These are phyloP conservation scores for Cryptococcus neoformans DNA, from an alignment of 1,284 basidiomycete genomes.

Conservation along the genomic window DNA sequence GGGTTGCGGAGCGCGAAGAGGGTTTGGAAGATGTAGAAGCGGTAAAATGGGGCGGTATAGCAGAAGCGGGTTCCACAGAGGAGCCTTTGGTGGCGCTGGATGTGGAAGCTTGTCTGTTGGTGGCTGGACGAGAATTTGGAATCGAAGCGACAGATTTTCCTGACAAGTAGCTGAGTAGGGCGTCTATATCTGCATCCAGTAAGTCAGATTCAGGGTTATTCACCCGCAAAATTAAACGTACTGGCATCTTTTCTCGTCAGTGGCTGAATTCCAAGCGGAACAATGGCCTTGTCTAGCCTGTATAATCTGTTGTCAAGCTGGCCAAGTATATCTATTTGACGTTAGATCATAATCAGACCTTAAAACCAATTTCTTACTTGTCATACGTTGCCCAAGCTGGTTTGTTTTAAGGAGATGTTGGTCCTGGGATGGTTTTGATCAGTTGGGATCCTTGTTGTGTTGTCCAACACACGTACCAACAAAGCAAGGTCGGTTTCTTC, in stretches of 20 bases:
- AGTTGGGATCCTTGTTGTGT: neutral
- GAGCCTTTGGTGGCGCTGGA: slow-evolving; percentile 17
- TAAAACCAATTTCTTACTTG: slow-evolving; percentile 22
- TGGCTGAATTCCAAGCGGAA: slow-evolving; percentile 45
- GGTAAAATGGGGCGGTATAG: slow-evolving; percentile 7
- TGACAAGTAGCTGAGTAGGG: slow-evolving; percentile 18
- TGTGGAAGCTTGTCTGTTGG: neutral
- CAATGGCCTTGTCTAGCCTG: slow-evolving; percentile 47
- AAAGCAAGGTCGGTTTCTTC: slow-evolving; percentile 48
- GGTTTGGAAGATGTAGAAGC: slow-evolving; percentile 19
- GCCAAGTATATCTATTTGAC: slow-evolving; percentile 37
- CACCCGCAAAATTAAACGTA: slow-evolving; percentile 8
- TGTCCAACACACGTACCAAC: slow-evolving; percentile 22
- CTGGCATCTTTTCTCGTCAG: slow-evolving; percentile 34
- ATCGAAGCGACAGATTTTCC: neutral
- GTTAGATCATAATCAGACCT: neutral
- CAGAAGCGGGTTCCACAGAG: slow-evolving; percentile 19
- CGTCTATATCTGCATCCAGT: slow-evolving; percentile 31
- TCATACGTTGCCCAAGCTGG: slow-evolving; percentile 47
- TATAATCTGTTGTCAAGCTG: slow-evolving; percentile 46
- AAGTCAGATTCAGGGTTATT: neutral
- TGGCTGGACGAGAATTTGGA: neutral
- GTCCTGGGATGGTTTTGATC: slow-evolving; percentile 24
- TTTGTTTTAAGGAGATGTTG: slow-evolving; percentile 50
- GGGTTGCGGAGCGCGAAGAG: slow-evolving; percentile 16